These are phyloP conservation scores for Lachancea meyersii DNA, from an alignment of 805 yeast genomes.

Conservation along the genomic window DNA sequence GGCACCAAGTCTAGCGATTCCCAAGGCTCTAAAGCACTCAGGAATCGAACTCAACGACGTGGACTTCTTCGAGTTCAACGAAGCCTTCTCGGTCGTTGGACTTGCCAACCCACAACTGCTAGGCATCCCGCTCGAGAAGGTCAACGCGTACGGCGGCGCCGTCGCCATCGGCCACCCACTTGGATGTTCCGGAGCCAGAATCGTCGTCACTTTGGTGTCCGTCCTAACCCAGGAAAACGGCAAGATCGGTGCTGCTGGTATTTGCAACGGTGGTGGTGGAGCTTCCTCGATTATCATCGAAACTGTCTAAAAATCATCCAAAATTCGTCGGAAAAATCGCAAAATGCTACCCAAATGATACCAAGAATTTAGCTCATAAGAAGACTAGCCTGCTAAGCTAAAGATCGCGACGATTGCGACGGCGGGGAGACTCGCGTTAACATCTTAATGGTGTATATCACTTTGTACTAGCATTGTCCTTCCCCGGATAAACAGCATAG, in stretches of 20 bases:
- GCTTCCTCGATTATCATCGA: conserved; percentile 90
- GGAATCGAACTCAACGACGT: conserved; percentile 55
- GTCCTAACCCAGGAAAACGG: conserved; percentile 81
- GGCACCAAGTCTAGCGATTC: conserved; percentile 91
- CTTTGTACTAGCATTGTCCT: not conserved
- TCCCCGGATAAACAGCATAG: not conserved
- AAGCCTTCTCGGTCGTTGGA: conserved; percentile 97
- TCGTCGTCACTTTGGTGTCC: conserved; percentile 77
- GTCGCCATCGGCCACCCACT: conserved; percentile 93
- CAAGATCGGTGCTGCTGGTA: conserved; percentile 88
- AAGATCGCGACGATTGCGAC: too few relatives aligned
- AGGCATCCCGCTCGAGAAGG: conserved; percentile 54
- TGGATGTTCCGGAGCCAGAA: conserved; percentile 94
- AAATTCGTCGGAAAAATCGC: not conserved
- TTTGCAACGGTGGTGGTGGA: conserved; percentile 99
- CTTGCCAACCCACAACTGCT: conserved; percentile 76
- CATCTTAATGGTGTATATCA: too few relatives aligned
- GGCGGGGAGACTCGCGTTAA: too few relatives aligned
- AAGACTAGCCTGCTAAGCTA: too few relatives aligned
- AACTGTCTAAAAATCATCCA: conserved; percentile 36
- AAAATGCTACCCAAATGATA: not conserved
- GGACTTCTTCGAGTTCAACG: conserved; percentile 93
- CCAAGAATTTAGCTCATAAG: not conserved
- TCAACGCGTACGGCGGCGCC: conserved; percentile 92
- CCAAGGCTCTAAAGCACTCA: conserved; percentile 92